Evolutionary conservation across 441 rosid genomes (phyloP).

Genomic region (Sinapis alba): DNA sequence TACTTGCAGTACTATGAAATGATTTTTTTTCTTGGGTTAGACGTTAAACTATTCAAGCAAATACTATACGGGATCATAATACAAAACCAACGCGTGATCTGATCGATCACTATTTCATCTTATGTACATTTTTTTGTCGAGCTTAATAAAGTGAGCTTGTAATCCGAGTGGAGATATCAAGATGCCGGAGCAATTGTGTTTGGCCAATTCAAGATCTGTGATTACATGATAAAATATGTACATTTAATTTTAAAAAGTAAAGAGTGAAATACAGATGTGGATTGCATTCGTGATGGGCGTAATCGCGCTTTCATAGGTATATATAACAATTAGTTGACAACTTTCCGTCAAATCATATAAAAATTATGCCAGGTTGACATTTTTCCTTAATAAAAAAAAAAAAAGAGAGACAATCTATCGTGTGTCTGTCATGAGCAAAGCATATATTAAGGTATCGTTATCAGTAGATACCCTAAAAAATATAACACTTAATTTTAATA

Average conservation of each 20-base stretch:
- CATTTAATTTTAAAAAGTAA: background rate
- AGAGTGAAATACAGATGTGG: background rate
- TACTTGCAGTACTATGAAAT: too few relatives aligned
- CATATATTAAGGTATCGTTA: background rate
- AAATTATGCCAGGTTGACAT: conserved; percentile 10
- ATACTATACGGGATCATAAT: background rate
- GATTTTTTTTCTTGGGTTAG: background rate
- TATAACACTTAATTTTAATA: too few relatives aligned
- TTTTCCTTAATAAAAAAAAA: background rate
- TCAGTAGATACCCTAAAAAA: too few relatives aligned
- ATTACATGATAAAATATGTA: too few relatives aligned
- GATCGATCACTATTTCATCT: background rate
- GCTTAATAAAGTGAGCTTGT: background rate
- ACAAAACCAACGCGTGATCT: background rate
- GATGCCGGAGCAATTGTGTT: background rate
- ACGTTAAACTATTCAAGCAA: background rate
- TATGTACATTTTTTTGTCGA: background rate
- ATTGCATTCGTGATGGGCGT: conserved; percentile 10
- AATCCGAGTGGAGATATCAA: background rate
- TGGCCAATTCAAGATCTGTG: background rate
- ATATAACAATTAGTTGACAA: conserved; percentile 10
- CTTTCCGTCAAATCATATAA: conserved; percentile 19
- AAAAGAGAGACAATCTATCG: background rate
- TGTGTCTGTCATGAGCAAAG: background rate
- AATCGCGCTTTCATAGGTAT: conserved; percentile 2